A percentile compares a stretch with the other conserved stretches of the same genome.
Evolutionary conservation across 306 rosid genomes (phyloP).

Genomic region (Quercus suber): DNA sequence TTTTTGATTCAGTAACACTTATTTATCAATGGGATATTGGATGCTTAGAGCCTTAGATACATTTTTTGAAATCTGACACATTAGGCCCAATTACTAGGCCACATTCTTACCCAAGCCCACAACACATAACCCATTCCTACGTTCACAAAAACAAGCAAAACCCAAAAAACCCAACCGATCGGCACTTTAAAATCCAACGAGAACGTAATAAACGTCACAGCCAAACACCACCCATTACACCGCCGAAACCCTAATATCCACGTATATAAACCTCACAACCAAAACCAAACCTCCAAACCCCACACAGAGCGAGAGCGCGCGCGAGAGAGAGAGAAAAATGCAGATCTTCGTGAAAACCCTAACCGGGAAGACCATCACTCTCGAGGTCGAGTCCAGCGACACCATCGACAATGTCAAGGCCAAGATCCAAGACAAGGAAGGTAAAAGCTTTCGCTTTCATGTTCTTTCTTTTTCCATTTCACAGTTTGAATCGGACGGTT

Average conservation of each 20-base stretch:
- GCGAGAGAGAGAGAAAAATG: constrained; percentile 34
- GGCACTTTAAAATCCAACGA: neutral
- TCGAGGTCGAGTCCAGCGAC: constrained; percentile 97
- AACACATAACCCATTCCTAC: too few relatives aligned
- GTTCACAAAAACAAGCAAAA: too few relatives aligned
- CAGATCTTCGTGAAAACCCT: constrained; percentile 99
- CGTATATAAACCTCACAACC: neutral
- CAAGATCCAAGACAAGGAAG: constrained; percentile 98
- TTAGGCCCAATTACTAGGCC: too few relatives aligned
- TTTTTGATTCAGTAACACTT: too few relatives aligned
- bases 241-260: constrained; percentile 29
- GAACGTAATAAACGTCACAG: neutral
- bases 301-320: neutral
- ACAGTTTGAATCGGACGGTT: neutral
- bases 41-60: too few relatives aligned
- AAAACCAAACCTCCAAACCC: neutral
- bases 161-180: neutral
- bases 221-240: neutral
- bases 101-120: too few relatives aligned
- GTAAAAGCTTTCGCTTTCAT: constrained; percentile 8
- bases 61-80: too few relatives aligned
- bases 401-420: constrained; percentile 92
- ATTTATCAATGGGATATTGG: too few relatives aligned
- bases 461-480: too few relatives aligned
- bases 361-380: constrained; percentile 96